These are phyloP conservation scores for Mucor lusitanicus DNA, from an alignment of 371 early-diverging fungal genomes.

Conservation along the genomic window DNA sequence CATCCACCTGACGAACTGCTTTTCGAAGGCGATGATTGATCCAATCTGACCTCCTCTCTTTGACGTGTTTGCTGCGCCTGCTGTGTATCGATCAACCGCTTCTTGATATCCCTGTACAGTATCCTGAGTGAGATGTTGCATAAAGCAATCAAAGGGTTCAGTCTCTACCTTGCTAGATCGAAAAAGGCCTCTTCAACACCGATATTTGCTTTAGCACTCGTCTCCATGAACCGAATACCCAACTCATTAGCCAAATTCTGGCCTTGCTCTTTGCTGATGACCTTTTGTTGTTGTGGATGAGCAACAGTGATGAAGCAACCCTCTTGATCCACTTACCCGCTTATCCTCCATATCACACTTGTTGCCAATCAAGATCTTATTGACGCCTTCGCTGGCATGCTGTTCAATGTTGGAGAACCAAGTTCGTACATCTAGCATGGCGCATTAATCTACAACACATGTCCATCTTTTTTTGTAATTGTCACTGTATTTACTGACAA, in stretches of 20 bases:
- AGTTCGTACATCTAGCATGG: conserved; percentile 82
- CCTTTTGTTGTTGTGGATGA: not conserved
- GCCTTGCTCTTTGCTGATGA: conserved; percentile 77
- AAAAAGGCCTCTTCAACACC: conserved; percentile 98
- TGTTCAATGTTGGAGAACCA: conserved; percentile 99
- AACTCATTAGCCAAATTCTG: conserved; percentile 88
- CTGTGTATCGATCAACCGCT: conserved; percentile 53
- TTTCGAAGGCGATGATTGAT: conserved; percentile 31
- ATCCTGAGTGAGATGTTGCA: not conserved
- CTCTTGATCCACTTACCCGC: conserved; percentile 50
- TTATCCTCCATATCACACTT: conserved; percentile 96
- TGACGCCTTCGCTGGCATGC: conserved; percentile 96
- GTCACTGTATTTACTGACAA: conserved; percentile 76
- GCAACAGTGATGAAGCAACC: too few species aligned
- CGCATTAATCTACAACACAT: not conserved
- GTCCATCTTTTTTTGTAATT: too few species aligned
- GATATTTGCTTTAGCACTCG: conserved; percentile 96
- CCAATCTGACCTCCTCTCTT: conserved; percentile 49
- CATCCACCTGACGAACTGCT: conserved; percentile 23
- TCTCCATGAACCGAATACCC: conserved; percentile 92
- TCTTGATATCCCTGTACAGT: conserved; percentile 47
- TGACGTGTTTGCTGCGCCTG: conserved; percentile 53
- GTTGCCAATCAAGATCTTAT: conserved; percentile 99
- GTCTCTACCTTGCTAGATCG: conserved; percentile 87
- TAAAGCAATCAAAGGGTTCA: not conserved